Conservation (phyloP, 164 flowering plant genomes). For the Vitis riparia region DNA sequence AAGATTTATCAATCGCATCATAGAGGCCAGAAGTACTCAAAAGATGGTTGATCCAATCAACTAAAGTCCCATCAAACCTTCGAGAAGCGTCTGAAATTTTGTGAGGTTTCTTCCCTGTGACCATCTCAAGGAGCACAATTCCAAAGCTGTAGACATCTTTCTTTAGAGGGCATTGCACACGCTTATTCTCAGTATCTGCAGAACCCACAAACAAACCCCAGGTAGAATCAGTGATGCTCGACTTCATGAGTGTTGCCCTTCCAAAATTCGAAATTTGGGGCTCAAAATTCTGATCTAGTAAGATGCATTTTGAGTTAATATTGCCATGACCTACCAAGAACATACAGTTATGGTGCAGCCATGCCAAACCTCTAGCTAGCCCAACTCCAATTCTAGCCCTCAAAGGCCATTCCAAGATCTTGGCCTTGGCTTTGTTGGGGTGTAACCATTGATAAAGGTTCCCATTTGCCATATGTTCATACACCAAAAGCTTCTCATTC, state of each 20-base stretch:
- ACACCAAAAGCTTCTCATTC: conserved; percentile 10
- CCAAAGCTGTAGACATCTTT: background rate
- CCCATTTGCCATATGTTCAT: conserved; percentile 17
- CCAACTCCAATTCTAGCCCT: conserved; percentile 16
- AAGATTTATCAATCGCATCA: background rate
- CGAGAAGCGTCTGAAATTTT: background rate
- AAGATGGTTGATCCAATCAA: background rate
- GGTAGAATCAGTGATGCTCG: background rate
- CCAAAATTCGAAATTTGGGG: too few relatives aligned
- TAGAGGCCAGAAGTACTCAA: too few relatives aligned
- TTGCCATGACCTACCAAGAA: too few relatives aligned
- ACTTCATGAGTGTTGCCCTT: too few relatives aligned
- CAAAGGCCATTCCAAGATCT: conserved; percentile 14
- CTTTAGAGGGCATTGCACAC: background rate
- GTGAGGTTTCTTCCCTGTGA: background rate
- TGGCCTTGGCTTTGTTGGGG: background rate
- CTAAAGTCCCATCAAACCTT: background rate
- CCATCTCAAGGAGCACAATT: background rate
- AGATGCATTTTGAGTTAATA: too few relatives aligned
- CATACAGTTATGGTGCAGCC: conserved; percentile 18
- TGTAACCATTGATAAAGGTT: conserved; percentile 11
- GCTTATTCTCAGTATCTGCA: background rate
- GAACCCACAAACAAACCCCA: background rate
- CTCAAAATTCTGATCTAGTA: too few relatives aligned
- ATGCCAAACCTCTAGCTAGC: conserved; percentile 19